Base-by-base conservation (phyloP, 2,329 filamentous ascomycete genomes). In the Diaporthe destruens region DNA sequence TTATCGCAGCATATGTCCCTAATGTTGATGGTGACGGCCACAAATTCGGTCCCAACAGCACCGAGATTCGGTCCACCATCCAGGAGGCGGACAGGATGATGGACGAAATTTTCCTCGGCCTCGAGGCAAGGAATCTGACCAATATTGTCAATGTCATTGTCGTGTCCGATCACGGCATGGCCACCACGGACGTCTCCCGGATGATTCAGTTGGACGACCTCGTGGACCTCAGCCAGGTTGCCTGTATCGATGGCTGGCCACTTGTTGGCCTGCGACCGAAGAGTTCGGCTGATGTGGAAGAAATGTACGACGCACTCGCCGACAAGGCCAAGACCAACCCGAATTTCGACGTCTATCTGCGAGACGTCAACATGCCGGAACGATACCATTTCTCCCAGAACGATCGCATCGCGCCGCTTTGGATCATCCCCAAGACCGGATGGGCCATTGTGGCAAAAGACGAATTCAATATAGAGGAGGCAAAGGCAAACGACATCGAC, bases 161-260 rank as follows among this genome's bases (percentile, higher is more conserved):
- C n/a, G 96, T 99, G 2, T 98, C 95, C 0, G 96, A 99, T 80
- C 96, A 99, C 80, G 96, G 96, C 66, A 99, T 99, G 96, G 96
- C 96, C 1, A 97, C 95, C 0, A 98, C 96, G 0, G 93, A 95
- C 73, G 90, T 89, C 0, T 87, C 91, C 23, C 89, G 96, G 14
- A 85, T 98, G 57, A 88, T 98, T 34, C 96, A 98, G 82, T 86
- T 98, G 2, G 96, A 99, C 75, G 94, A 98, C 78, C 83, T 98
- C 5, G 87, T 98, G 59, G 94, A 98, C 80, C 87, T 93, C 7
- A 85, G 84, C 63, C 88, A 94, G 77, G 91, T 98, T 56, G 92
- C 93, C 72, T 94, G 96, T 80, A 92, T 91, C 34, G 96, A 99
- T 77, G 96, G 96, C 70, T 99, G 96, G 96, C 96, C 96, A 0